Evolutionary conservation across 2,329 filamentous ascomycete genomes (phyloP), one percentile per base, ranked within the genome.

Genomic region (Claviceps paspali): DNA sequence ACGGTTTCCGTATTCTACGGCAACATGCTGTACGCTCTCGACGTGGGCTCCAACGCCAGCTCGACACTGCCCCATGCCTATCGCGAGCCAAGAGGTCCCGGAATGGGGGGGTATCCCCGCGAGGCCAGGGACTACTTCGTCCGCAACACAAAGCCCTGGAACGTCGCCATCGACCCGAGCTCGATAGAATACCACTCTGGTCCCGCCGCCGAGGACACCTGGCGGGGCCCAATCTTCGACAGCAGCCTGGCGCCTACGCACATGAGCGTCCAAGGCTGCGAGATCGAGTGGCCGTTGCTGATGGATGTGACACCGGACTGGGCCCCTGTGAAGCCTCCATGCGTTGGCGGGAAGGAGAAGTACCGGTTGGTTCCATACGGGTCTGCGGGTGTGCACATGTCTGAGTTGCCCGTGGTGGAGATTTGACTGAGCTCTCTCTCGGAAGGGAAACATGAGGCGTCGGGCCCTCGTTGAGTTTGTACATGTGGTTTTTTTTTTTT

Each of bases 381-480:
- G 2, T 58, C 58, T 28, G 57, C 63, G 11, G 65, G 63, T 46
- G 45, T 67, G 39, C 63, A 64, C 41, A 64, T 68, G 48, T 46
- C 48, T 7, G 45, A 50, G 22, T 30, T 50, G 33, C 48, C 48
- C 4, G 36, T 41, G 12, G 36, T 43, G 6, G 29, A n/a, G n/a
- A n/a, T n/a, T n/a, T n/a, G n/a, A n/a, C n/a, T n/a, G n/a, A n/a
- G n/a, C n/a, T n/a, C n/a, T n/a, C n/a, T n/a, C n/a, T n/a, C n/a
- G n/a, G n/a, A n/a, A n/a, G n/a, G n/a, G n/a, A n/a, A n/a, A n/a
- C n/a, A n/a, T n/a, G n/a, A n/a, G n/a, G n/a, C n/a, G n/a, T n/a
- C n/a, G n/a, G n/a, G n/a, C n/a, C n/a, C n/a, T n/a, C n/a, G n/a
- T n/a, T n/a, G n/a, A n/a, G n/a, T n/a, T n/a, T n/a, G n/a, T n/a